These are phyloP conservation scores for Zea luxurians DNA, from an alignment of 176 grass and related monocot genomes.

Conservation along the genomic window DNA sequence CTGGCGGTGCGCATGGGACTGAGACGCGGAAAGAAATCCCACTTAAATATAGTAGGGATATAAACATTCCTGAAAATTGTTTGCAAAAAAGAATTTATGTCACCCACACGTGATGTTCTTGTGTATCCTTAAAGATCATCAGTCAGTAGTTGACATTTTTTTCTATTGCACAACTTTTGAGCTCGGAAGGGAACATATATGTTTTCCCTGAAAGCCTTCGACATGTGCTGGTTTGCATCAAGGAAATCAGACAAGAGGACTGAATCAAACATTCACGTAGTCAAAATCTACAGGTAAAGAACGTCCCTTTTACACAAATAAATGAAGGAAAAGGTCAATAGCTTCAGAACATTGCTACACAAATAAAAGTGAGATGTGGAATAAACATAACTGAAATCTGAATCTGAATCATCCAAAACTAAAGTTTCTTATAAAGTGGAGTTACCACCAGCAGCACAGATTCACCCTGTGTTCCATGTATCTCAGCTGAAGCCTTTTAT, in stretches of 20 bases:
- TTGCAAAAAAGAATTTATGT: slow-evolving; percentile 19
- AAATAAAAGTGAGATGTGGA: not conserved
- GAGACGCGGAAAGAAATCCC: too few species aligned
- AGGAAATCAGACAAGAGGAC: not conserved
- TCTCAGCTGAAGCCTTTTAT: too few species aligned
- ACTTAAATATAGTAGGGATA: not conserved
- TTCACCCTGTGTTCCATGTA: too few species aligned
- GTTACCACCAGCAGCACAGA: too few species aligned
- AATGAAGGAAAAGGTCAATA: not conserved
- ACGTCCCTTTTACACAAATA: not conserved
- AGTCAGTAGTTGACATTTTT: slow-evolving; percentile 6
- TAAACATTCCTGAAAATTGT: slow-evolving; percentile 6
- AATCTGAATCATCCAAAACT: not conserved
- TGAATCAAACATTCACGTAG: not conserved
- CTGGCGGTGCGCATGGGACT: too few species aligned
- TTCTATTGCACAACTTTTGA: slow-evolving; percentile 23
- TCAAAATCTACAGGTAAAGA: slow-evolving; percentile 8
- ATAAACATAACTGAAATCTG: not conserved
- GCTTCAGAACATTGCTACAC: not conserved
- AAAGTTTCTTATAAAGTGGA: too few species aligned
- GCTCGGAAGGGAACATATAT: slow-evolving; percentile 14
- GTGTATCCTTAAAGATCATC: slow-evolving; percentile 26
- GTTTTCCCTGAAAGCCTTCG: slow-evolving; percentile 31
- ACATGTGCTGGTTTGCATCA: slow-evolving; percentile 31
- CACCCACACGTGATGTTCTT: not conserved